Evolutionary conservation across 176 grass and related monocot species (phyloP), one percentile per base, ranked within the genome.

Genomic region (Secale cereale): DNA sequence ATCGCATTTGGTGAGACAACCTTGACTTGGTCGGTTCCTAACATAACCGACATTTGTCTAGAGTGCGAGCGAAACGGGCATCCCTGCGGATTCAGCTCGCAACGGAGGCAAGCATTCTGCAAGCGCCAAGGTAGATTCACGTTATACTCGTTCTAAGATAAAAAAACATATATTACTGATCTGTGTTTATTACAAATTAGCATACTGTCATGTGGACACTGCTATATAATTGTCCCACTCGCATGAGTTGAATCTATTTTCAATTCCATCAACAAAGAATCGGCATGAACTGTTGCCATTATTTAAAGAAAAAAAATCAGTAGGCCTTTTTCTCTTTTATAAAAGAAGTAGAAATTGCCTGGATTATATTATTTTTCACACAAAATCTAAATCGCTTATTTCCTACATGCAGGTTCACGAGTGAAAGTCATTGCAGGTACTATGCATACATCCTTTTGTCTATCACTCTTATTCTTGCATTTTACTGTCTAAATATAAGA

Each of bases 71-170:
- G 0, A 8, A 41, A 15, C 43, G 76, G 86, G 33, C 83, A 64
- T 7, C 35, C 0, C 7, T 91, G 89, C 62, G 76, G 77, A 69
- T 91, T 85, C 39, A 60, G 70, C 59, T 56, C 28, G 12, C 23
- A 48, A 75, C 39, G 7, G 29, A 31, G 72, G 67, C 27, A 81
- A 79, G 19, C 81, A 17, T 81, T 85, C 77, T 94, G 92, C 50
- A 46, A 67, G 3, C 71, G 9, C 1, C 83, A 70, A 26, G 77
- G 86, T 91, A 63, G n/a, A n/a, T n/a, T n/a, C n/a, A n/a, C n/a
- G n/a, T n/a, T n/a, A n/a, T n/a, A n/a, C n/a, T 70, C 36, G 43
- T 79, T 71, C 37, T 8, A 37, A 37, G 36, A 37, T 37, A 6
- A 37, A 37, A 37, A 35, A 35, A 5, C 7, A 35, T 20, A 29